phyloP scores from a whole-genome alignment of 169 alveolate genomes.

The Miamiensis avidus region DNA sequence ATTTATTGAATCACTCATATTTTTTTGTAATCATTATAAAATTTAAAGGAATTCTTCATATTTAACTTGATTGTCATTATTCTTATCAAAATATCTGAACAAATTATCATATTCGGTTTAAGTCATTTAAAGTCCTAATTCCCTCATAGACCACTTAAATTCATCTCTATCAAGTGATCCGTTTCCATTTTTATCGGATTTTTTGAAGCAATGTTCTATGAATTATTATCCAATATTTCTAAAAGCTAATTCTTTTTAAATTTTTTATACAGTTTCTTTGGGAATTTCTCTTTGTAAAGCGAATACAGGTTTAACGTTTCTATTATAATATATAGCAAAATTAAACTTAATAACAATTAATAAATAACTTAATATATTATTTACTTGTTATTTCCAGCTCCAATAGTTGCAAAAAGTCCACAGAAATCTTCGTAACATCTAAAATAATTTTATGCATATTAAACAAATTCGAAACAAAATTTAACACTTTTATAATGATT shows the following conservation, averaged over 20 bases:
- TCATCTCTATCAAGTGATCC: conserved; percentile 54
- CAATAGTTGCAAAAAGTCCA: conserved; percentile 57
- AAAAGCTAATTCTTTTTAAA: conserved; percentile 51
- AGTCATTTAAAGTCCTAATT: conserved; percentile 53
- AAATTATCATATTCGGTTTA: conserved; percentile 65
- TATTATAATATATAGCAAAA: too few species aligned
- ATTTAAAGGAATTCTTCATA: conserved; percentile 31
- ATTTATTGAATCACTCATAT: too few species aligned
- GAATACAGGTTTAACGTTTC: conserved; percentile 66
- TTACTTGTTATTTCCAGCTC: conserved; percentile 56
- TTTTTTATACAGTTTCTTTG: conserved; percentile 46
- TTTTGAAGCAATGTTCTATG: conserved; percentile 46
- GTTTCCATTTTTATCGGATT: conserved; percentile 57
- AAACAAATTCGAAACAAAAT: not conserved
- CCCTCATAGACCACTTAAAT: conserved; percentile 66
- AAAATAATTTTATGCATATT: not conserved
- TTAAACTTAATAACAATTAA: too few species aligned
- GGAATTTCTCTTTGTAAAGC: conserved; percentile 55
- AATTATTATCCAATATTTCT: conserved; percentile 37
- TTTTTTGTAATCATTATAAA: not conserved
- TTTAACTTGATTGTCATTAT: conserved; percentile 34
- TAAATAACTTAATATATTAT: too few species aligned
- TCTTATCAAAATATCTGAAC: conserved; percentile 52
- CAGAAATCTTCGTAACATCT: conserved; percentile 66
- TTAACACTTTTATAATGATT: not conserved